Conservation (phyloP, 208 protist species). For the Acanthamoeba castellanii region DNA sequence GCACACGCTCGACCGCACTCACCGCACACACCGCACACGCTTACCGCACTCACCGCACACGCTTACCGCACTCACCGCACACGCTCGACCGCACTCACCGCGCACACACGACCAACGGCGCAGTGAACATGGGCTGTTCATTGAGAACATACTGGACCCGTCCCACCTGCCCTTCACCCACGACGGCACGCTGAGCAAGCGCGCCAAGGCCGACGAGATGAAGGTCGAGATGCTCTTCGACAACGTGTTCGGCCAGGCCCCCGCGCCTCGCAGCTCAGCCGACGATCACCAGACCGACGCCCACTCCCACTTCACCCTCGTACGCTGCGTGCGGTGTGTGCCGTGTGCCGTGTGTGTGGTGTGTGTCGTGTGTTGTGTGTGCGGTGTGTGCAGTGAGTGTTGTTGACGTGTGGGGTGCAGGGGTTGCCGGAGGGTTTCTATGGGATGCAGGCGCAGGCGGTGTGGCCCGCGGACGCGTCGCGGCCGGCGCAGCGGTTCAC, state of each 20-base stretch:
- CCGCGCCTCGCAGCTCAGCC: neutral
- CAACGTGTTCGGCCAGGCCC: neutral
- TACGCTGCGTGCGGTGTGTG: neutral
- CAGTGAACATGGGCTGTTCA: constrained; percentile 48
- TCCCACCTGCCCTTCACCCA: constrained; percentile 64
- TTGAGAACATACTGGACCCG: constrained; percentile 67
- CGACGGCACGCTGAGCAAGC: constrained; percentile 42
- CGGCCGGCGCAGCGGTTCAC: neutral
- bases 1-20: no score
- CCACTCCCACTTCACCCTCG: neutral
- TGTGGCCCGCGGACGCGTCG: neutral
- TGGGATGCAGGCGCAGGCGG: neutral
- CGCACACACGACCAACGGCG: no score
- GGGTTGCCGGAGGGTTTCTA: constrained; percentile 12
- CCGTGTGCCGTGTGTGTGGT: neutral
- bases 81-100: no score
- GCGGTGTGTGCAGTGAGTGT: neutral
- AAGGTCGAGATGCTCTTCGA: constrained; percentile 50
- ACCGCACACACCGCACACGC: neutral
- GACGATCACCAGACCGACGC: neutral
- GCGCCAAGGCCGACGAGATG: constrained; percentile 5
- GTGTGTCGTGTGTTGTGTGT: neutral
- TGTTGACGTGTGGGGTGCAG: neutral
- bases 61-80: no score
- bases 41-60: neutral